Base-by-base conservation (phyloP, 108 stramenopile species). In the Cylindrotheca fusiformis region DNA sequence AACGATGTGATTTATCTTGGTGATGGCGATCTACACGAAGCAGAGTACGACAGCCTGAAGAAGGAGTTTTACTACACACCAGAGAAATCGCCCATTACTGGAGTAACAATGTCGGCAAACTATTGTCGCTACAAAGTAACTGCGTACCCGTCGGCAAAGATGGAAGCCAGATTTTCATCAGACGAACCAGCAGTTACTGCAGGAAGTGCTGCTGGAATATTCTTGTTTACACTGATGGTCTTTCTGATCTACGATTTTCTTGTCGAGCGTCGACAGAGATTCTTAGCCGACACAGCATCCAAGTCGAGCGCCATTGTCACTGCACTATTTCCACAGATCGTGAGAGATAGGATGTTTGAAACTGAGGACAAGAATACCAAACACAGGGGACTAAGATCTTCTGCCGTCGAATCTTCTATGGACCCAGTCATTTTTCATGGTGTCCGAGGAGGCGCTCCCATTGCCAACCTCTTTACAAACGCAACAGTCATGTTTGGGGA, bases 231-330 rank as follows among this genome's bases (percentile, higher is more conserved):
- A 10, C 58, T 65, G 10, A 58, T 60, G 14, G 48, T 80, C 0
- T 85, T 85, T 48, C 29, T 81, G 3, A 52, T 79, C 1, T 85
- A 82, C 32, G 84, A 85, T 70, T 79, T 49, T 24, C 68, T 85
- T 4, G 80, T 82, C 1, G 75, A 79, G 33, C 60, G 78, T 48
- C 70, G 80, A 21, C 80, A 79, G 52, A 57, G 66, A 32, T 54
- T 56, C 23, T 75, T 78, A 0, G 58, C 29, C 23, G 19, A 51
- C 0, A 48, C 63, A 19, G 84, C 84, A 1, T 47, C 30, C 4
- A 75, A 74, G 55, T 64, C 77, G 0, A 63, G 63, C 22, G 75
- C 60, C 22, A 72, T 85, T 31, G 84, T 85, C 36, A 65, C 81
- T 32, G 48, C 57, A 27, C 69, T 85, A 61, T 85, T 85, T 65